phyloP scores from a whole-genome alignment of 441 rosid genomes.

The Eutrema salsugineum region DNA sequence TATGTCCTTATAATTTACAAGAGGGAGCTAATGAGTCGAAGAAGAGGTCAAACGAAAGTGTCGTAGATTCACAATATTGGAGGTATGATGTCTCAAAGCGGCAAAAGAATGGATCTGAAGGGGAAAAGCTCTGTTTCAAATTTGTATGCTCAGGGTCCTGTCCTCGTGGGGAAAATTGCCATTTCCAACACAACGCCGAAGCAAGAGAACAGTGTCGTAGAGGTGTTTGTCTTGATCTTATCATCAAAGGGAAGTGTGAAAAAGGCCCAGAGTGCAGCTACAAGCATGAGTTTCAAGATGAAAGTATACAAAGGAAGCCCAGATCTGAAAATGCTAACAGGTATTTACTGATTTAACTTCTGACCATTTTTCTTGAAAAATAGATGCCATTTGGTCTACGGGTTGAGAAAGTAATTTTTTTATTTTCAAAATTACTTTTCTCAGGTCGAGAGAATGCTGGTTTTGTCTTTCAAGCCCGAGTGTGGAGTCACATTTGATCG shows the following conservation, averaged over 20 bases:
- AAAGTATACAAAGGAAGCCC: conserved; percentile 45
- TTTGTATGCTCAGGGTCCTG: conserved; percentile 85
- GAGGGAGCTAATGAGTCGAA: conserved; percentile 50
- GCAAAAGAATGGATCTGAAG: conserved; percentile 58
- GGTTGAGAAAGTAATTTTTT: conserved; percentile 21
- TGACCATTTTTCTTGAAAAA: not conserved
- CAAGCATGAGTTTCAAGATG: conserved; percentile 77
- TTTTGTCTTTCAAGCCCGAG: conserved; percentile 90
- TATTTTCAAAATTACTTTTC: conserved; percentile 19
- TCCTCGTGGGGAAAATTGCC: conserved; percentile 72
- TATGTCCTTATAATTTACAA: conserved; percentile 53
- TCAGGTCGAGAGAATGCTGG: conserved; percentile 93
- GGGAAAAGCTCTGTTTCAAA: conserved; percentile 73
- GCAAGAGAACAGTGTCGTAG: conserved; percentile 77
- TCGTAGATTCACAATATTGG: conserved; percentile 81
- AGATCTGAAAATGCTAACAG: conserved; percentile 57
- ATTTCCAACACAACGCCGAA: conserved; percentile 73
- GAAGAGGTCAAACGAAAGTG: conserved; percentile 49
- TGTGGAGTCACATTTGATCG: conserved; percentile 76
- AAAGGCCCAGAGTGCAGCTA: conserved; percentile 90
- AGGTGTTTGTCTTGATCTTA: conserved; percentile 95
- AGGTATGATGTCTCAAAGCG: conserved; percentile 91
- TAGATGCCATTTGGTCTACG: not conserved
- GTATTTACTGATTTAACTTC: conserved; percentile 30
- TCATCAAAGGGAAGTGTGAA: conserved; percentile 92